Evolutionary conservation across 202 grass and related monocot genomes (phyloP), one percentile per base, ranked within the genome.

Genomic region (Eragrostis tef): DNA sequence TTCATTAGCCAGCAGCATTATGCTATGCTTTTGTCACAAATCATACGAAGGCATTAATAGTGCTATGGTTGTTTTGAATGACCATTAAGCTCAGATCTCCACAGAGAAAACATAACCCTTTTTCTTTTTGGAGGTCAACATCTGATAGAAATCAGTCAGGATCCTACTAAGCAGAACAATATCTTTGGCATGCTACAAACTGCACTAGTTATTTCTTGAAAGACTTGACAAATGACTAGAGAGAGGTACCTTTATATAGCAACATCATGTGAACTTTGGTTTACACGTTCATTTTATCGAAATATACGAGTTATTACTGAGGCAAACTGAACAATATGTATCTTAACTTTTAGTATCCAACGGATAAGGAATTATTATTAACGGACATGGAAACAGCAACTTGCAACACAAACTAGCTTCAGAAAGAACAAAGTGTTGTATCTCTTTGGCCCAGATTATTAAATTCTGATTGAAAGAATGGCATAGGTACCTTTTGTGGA

Each of bases 401-500:
- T 10, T 74, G 58, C 27, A 47, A 39, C 11, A 14, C 26, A 52
- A 14, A 47, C 36, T 48, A 11, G 19, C 34, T 84, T 56, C 11
- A 12, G 20, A 63, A 81, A 77, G n/a, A 57, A 45, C 6, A 69
- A 58, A 53, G 39, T 60, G 71, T 13, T 72, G 14, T 62, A 72
- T 17, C 52, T 75, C 3, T 62, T 79, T 71, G 34, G 9, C 31
- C 25, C 13, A 63, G 64, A 34, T 77, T 22, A 51, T n/a, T 52
- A n/a, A 31, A 50, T 43, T 53, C 21, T 29, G 43, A 66, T 67
- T 36, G 31, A 76, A 77, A 39, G 44, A 84, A 66, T 39, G 57
- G 50, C 34, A 47, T 73, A 26, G 69, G 68, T 83, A 94, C 92
- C 92, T 92, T 86, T 96, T 53, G 83, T 87, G 65, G 93, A 93